Conservation (phyloP, 1,284 basidiomycete species). For the Bjerkandera adusta region DNA sequence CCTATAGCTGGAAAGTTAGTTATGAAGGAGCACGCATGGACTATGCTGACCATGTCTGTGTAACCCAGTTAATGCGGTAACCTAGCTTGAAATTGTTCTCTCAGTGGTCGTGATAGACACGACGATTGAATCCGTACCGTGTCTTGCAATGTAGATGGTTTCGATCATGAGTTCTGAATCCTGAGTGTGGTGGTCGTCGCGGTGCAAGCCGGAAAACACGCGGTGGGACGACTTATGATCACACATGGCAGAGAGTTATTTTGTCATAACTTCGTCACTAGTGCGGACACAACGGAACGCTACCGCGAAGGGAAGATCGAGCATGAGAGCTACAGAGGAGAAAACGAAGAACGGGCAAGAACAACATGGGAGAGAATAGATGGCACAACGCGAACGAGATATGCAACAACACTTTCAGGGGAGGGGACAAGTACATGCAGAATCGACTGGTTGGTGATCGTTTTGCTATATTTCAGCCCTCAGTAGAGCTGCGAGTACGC, state of each 20-base stretch:
- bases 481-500: slow-evolving; percentile 1
- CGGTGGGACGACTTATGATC: slow-evolving; percentile 9
- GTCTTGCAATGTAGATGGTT: slow-evolving; percentile 78
- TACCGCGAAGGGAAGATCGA: slow-evolving; percentile 16
- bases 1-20: slow-evolving; percentile 35
- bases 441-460: neutral
- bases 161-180: slow-evolving; percentile 41
- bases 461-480: slow-evolving; percentile 9
- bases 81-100: slow-evolving; percentile 43
- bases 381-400: slow-evolving; percentile 10
- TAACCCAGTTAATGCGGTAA: slow-evolving; percentile 73
- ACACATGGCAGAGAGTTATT: slow-evolving; percentile 4
- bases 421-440: slow-evolving; percentile 13
- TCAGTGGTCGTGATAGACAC: neutral
- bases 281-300: slow-evolving; percentile 12
- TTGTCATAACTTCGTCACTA: slow-evolving; percentile 12
- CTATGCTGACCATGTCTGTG: slow-evolving; percentile 54
- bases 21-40: too few relatives aligned
- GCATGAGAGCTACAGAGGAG: slow-evolving; percentile 12
- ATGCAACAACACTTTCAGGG: slow-evolving; percentile 15
- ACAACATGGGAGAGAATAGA: slow-evolving; percentile 14
- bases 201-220: slow-evolving; percentile 7
- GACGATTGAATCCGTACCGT: slow-evolving; percentile 47
- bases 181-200: neutral
- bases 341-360: slow-evolving; percentile 6